Percentiles rank a stretch among this genome's conserved stretches.
phyloP scores from a whole-genome alignment of 2,329 filamentous ascomycete species.

The Fusarium vanettenii region DNA sequence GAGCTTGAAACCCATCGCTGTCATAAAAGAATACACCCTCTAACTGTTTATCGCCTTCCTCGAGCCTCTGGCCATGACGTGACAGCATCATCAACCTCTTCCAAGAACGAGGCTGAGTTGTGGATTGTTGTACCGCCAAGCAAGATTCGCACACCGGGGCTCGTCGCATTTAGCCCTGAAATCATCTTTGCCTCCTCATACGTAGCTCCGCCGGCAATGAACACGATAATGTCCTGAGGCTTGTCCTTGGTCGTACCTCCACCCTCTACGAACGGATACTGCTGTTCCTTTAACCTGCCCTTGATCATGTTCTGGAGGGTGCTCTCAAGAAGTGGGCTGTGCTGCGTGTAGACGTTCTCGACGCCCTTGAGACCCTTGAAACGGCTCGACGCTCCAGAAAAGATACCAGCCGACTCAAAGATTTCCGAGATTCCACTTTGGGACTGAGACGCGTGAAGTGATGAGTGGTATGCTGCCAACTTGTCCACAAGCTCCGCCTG shows the following conservation, averaged over 20 bases:
- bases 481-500: constrained; percentile 85
- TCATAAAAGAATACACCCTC: not conserved
- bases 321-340: constrained; percentile 86
- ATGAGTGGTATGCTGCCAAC: constrained; percentile 86
- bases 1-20: constrained; percentile 11
- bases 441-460: constrained; percentile 82
- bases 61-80: constrained; percentile 81
- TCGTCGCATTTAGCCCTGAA: constrained; percentile 91
- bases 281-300: constrained; percentile 83
- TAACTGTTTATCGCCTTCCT: constrained; percentile 36
- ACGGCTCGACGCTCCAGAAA: constrained; percentile 85
- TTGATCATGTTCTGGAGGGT: constrained; percentile 95
- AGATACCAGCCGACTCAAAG: constrained; percentile 91
- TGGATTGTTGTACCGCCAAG: constrained; percentile 89
- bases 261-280: constrained; percentile 94
- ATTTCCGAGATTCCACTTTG: constrained; percentile 87
- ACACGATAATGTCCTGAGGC: constrained; percentile 95
- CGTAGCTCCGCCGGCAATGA: constrained; percentile 92
- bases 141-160: constrained; percentile 88
- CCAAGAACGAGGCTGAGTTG: constrained; percentile 88
- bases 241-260: constrained; percentile 90
- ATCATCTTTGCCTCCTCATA: constrained; percentile 98
- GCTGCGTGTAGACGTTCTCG: constrained; percentile 98
- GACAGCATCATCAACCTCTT: constrained; percentile 92
- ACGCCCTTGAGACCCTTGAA: constrained; percentile 97